These are phyloP conservation scores for Tetradesmus lagerheimii DNA, from an alignment of 139 green algal genomes.

Conservation along the genomic window DNA sequence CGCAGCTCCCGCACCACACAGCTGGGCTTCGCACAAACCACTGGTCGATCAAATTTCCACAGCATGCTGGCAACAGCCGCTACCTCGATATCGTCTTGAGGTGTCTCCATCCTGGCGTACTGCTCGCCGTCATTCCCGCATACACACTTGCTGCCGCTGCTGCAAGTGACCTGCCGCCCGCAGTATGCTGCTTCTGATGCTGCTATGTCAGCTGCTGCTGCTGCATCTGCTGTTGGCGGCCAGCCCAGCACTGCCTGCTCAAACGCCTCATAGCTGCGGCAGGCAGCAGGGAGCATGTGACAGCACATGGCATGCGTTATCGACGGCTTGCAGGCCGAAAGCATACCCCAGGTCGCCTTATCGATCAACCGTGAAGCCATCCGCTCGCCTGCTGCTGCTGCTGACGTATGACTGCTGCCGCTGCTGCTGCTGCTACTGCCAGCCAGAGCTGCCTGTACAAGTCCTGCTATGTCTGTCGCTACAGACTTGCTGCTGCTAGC, in stretches of 20 bases:
- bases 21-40: neutral
- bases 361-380: neutral
- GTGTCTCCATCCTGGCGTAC: neutral
- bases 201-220: neutral
- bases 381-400: neutral
- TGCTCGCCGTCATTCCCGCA: neutral
- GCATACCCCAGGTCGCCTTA: neutral
- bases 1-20: constrained; percentile 4
- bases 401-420: neutral
- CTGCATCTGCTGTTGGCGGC: neutral
- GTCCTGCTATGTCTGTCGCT: neutral
- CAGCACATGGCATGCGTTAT: neutral
- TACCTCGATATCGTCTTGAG: too few relatives aligned
- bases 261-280: neutral
- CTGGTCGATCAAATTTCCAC: neutral
- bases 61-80: neutral
- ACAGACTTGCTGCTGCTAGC: too few relatives aligned
- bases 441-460: neutral
- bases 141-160: neutral
- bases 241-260: constrained; percentile 1
- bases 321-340: neutral
- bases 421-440: neutral
- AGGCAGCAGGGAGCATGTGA: neutral
- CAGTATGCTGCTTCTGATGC: neutral
- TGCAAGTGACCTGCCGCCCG: neutral